Conservation (phyloP, 1,284 basidiomycete species). For the Neonothopanus nambi region DNA sequence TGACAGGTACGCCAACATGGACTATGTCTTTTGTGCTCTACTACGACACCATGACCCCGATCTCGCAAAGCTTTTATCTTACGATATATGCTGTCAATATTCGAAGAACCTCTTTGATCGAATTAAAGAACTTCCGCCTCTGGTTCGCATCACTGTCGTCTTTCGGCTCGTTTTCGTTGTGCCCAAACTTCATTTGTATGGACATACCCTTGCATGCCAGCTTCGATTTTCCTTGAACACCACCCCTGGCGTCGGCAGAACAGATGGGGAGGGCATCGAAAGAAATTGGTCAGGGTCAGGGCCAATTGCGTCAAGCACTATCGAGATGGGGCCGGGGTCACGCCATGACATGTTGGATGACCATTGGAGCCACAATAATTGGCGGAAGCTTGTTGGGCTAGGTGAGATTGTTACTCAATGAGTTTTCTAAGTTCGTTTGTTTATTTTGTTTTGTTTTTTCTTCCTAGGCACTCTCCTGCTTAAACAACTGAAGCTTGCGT, state of each 20-base stretch:
- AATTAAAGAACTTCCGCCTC: background rate
- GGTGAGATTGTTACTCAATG: too few species aligned
- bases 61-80: slow-evolving; percentile 14
- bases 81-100: slow-evolving; percentile 24
- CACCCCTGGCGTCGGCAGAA: slow-evolving; percentile 2
- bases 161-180: background rate
- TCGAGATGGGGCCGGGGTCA: slow-evolving; percentile 2
- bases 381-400: background rate
- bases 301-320: background rate
- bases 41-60: background rate
- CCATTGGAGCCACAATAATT: background rate
- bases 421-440: background rate
- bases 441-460: too few species aligned
- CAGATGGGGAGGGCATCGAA: slow-evolving; percentile 7
- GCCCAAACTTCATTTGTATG: slow-evolving; percentile 10
- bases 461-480: background rate
- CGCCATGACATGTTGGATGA: background rate
- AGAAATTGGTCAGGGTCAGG: background rate
- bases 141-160: background rate
- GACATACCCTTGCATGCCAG: slow-evolving; percentile 15
- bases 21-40: slow-evolving; percentile 14
- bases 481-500: background rate
- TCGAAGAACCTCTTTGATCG: slow-evolving; percentile 13
- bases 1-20: slow-evolving; percentile 25
- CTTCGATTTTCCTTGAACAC: slow-evolving; percentile 20